These are phyloP conservation scores for Fraxinus pennsylvanica DNA, from an alignment of 257 asterid genomes.

Conservation along the genomic window DNA sequence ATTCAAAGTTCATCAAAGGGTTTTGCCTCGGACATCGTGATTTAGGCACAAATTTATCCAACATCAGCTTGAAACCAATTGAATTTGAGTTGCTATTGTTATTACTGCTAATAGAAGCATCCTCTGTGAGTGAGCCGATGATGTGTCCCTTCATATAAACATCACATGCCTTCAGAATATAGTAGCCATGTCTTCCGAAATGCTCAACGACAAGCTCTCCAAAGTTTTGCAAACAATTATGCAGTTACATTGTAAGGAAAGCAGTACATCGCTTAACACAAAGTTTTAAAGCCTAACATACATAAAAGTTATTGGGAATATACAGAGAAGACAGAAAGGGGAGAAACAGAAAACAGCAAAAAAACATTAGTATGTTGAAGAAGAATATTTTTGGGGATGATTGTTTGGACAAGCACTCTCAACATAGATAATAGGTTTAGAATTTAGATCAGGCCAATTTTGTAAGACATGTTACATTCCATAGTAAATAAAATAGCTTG, in stretches of 20 bases:
- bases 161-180: slow-evolving; percentile 91
- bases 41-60: slow-evolving; percentile 74
- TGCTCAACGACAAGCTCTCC: slow-evolving; percentile 74
- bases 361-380: too few species aligned
- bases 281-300: background rate
- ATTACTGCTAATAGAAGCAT: slow-evolving; percentile 49
- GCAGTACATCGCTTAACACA: background rate
- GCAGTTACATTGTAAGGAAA: background rate
- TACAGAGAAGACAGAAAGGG: background rate
- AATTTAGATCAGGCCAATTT: background rate
- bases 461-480: background rate
- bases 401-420: background rate
- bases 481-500: background rate
- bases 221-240: slow-evolving; percentile 59
- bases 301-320: background rate
- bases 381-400: background rate
- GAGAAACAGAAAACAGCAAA: background rate
- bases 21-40: background rate
- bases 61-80: slow-evolving; percentile 91
- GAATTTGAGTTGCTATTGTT: slow-evolving; percentile 60
- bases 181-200: slow-evolving; percentile 74
- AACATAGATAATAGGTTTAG: background rate
- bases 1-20: too few species aligned
- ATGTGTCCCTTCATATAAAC: slow-evolving; percentile 87
- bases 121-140: slow-evolving; percentile 76